phyloP scores from a whole-genome alignment of 176 grass and related monocot species.

The Musa acuminata region DNA sequence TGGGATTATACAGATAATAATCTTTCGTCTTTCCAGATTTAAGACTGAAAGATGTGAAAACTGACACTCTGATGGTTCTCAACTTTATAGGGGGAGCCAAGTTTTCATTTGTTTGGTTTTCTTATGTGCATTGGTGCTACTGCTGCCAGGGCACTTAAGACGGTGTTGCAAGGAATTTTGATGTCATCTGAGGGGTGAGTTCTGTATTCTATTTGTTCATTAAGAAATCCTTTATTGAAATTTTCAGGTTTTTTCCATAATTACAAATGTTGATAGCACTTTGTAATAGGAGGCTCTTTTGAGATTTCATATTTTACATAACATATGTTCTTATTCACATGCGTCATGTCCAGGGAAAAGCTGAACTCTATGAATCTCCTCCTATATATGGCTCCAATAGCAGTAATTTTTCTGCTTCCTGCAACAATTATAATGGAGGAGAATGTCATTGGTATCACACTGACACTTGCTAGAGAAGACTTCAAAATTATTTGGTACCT shows the following conservation, averaged over 20 bases:
- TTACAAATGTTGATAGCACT: neutral
- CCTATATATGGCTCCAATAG: constrained; percentile 65
- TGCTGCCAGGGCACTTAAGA: constrained; percentile 56
- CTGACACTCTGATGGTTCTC: neutral
- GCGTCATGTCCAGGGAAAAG: constrained; percentile 45
- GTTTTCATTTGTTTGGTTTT: constrained; percentile 77
- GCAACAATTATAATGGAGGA: constrained; percentile 50
- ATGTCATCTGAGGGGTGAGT: constrained; percentile 45
- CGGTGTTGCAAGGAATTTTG: constrained; percentile 65
- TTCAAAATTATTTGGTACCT: constrained; percentile 52
- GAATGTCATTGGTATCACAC: constrained; percentile 17
- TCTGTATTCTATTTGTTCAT: constrained; percentile 5
- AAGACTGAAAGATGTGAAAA: neutral
- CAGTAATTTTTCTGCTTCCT: constrained; percentile 38
- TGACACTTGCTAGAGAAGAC: constrained; percentile 31
- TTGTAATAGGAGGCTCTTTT: neutral
- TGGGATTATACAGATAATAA: neutral
- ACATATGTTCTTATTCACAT: neutral
- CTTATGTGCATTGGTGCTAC: constrained; percentile 56
- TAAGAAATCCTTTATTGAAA: neutral
- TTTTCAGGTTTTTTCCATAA: neutral
- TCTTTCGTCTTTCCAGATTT: neutral
- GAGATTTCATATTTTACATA: no score
- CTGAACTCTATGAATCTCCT: constrained; percentile 69
- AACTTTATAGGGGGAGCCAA: constrained; percentile 54